phyloP scores from a whole-genome alignment of 768 basidiomycete genomes.

The Ramaria sp. region DNA sequence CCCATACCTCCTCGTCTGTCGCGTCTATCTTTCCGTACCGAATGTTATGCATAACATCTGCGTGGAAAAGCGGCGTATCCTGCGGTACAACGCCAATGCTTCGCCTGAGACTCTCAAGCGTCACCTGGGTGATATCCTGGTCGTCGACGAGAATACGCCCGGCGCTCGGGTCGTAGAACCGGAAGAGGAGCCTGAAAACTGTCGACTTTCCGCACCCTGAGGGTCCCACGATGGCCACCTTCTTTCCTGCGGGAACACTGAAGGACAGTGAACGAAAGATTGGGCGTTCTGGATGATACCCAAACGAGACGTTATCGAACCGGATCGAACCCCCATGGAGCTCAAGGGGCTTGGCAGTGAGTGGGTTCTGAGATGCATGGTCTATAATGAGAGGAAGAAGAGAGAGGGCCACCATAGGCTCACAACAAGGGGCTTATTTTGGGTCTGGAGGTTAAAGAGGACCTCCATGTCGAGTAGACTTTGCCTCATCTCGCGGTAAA shows the following conservation, averaged over 20 bases:
- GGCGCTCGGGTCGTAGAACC: conserved; percentile 80
- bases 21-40: conserved; percentile 86
- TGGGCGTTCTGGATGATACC: conserved; percentile 82
- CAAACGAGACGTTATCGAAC: conserved; percentile 88
- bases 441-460: conserved; percentile 78
- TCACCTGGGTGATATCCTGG: conserved; percentile 70
- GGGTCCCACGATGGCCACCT: conserved; percentile 94
- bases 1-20: conserved; percentile 79
- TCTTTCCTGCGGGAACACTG: conserved; percentile 90
- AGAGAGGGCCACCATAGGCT: conserved; percentile 5
- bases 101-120: conserved; percentile 59
- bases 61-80: conserved; percentile 96
- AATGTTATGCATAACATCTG: conserved; percentile 91
- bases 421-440: conserved; percentile 64
- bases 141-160: conserved; percentile 83
- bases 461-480: conserved; percentile 97
- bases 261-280: conserved; percentile 88
- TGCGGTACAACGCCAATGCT: conserved; percentile 93
- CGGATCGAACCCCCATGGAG: conserved; percentile 79
- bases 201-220: conserved; percentile 98
- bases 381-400: not conserved
- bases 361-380: conserved; percentile 43
- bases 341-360: conserved; percentile 53
- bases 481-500: conserved; percentile 94
- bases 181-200: conserved; percentile 84